phyloP scores from a whole-genome alignment of 352 stramenopile genomes.

The Phytophthora parvispora region DNA sequence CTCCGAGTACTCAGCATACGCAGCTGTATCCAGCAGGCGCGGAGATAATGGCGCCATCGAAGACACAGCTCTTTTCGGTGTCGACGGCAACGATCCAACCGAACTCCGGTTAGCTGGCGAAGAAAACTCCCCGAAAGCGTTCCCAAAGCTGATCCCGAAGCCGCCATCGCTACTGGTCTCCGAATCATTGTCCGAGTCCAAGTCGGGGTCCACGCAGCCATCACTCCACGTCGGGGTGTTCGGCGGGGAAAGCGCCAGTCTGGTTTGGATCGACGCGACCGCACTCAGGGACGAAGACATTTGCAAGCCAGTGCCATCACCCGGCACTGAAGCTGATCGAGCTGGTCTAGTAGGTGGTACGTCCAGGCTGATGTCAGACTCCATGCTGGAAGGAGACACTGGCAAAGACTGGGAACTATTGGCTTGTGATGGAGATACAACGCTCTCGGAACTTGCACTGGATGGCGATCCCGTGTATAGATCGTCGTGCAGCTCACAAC shows the following conservation, averaged over 20 bases:
- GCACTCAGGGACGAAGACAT: constrained; percentile 4
- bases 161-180: constrained; percentile 56
- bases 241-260: constrained; percentile 32
- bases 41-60: constrained; percentile 53
- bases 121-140: constrained; percentile 26
- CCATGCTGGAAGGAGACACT: constrained; percentile 37
- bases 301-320: constrained; percentile 11
- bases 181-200: constrained; percentile 51
- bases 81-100: constrained; percentile 27
- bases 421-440: constrained; percentile 9
- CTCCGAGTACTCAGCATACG: constrained; percentile 56
- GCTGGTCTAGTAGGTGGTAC: constrained; percentile 5
- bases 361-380: neutral
- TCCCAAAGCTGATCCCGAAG: constrained; percentile 20
- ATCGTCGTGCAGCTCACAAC: constrained; percentile 59
- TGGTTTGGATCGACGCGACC: constrained; percentile 10
- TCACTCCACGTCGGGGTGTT: constrained; percentile 35
- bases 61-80: constrained; percentile 8
- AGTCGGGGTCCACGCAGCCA: constrained; percentile 10
- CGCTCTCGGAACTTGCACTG: constrained; percentile 12
- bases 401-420: constrained; percentile 48
- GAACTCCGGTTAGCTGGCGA: constrained; percentile 26
- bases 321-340: constrained; percentile 26
- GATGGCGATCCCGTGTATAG: constrained; percentile 49
- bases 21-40: constrained; percentile 55